Evolutionary conservation across 2,329 filamentous ascomycete genomes (phyloP), one percentile per base, ranked within the genome.

Genomic region (Monilinia polystroma): DNA sequence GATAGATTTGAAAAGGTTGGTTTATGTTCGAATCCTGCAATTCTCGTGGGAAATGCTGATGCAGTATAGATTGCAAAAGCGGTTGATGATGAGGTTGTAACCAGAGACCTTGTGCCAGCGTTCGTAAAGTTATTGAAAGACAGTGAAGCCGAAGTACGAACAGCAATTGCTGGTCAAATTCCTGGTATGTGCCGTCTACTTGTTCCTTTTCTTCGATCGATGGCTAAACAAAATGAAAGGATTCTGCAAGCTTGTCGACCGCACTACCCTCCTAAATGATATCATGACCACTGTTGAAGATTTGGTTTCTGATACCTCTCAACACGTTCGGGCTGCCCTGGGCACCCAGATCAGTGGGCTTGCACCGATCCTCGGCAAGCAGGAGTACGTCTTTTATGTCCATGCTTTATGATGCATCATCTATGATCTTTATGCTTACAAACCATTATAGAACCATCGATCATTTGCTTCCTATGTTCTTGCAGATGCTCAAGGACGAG

Each of bases 401-500:
- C 64, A 32, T 12, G 14, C 23, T 64, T 43, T 20, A 58, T 26
- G 11, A 53, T 52, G 63, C 63, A 59, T 16, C 16, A 16, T 43
- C 16, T 43, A 16, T 43, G 12, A 53, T 52, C 66, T 64, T 62
- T 66, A 70, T 69, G 69, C 68, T 75, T 59, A 70, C 70, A 68
- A 66, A n/a, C 20, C 26, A 18, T 49, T 57, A 1, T 72, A 95
- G 92, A 80, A 99, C 95, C 41, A 98, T 97, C 72, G 90, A 95
- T 73, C 95, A 99, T 78, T 87, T 99, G 55, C 86, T 99, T 55
- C 95, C 95, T 64, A 99, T 99, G 94, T 98, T 99, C 80, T 85
- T 99, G 64, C 92, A 96, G 79, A 99, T 99, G 95, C 88, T 99
- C 75, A 99, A 98, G 85, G 95, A 99, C 75, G 95, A 99, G 77